These are phyloP conservation scores for Plicaturopsis crispa DNA, from an alignment of 768 basidiomycete genomes.

Conservation along the genomic window DNA sequence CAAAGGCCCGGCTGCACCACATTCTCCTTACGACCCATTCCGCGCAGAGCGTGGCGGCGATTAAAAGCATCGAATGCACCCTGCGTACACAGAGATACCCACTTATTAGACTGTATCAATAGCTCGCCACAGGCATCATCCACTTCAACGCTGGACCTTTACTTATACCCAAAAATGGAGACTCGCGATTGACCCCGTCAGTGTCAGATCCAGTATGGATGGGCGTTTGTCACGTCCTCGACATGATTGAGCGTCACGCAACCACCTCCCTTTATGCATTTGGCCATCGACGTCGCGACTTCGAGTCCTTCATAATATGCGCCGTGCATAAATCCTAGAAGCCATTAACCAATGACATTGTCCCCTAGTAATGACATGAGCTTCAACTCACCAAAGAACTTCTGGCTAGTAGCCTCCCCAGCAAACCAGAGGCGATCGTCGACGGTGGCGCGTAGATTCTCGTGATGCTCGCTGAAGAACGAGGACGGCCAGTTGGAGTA, in stretches of 20 bases:
- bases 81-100: no score
- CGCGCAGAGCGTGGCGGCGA: no score
- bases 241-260: conserved; percentile 19
- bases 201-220: conserved; percentile 20
- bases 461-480: conserved; percentile 44
- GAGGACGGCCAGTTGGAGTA: conserved; percentile 69
- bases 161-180: neutral
- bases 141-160: neutral
- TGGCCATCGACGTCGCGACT: conserved; percentile 29
- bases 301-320: conserved; percentile 49
- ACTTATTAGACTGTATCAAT: no score
- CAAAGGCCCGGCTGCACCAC: no score
- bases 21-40: no score
- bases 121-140: no score
- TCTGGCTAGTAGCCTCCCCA: conserved; percentile 51
- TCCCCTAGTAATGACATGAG: neutral
- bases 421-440: conserved; percentile 48
- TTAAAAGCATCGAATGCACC: no score
- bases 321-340: conserved; percentile 46
- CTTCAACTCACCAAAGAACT: conserved; percentile 47
- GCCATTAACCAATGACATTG: neutral
- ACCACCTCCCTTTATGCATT: conserved; percentile 28
- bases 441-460: conserved; percentile 50
- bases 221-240: conserved; percentile 20
- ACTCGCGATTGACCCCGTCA: neutral